phyloP scores from a whole-genome alignment of 164 flowering plant species.

The Umbellularia californica region DNA sequence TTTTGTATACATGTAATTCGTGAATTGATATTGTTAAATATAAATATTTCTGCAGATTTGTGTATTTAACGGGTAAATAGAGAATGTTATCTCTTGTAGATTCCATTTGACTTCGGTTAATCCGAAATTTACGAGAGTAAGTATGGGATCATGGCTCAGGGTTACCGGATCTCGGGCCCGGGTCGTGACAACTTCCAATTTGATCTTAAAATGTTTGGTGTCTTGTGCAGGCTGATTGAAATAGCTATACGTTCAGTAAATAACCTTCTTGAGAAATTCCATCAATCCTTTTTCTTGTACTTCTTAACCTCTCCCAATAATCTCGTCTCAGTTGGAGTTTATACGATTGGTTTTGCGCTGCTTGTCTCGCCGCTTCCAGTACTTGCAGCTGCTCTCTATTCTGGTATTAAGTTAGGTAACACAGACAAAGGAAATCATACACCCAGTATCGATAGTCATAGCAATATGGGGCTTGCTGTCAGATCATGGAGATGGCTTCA shows the following conservation, averaged over 20 bases:
- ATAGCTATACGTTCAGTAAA: slow-evolving; percentile 82
- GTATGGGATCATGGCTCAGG: too few relatives aligned
- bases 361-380: slow-evolving; percentile 88
- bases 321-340: slow-evolving; percentile 94
- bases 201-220: not conserved
- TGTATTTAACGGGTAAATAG: too few relatives aligned
- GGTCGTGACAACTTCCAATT: too few relatives aligned
- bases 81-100: too few relatives aligned
- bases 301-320: slow-evolving; percentile 70
- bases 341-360: slow-evolving; percentile 83
- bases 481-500: slow-evolving; percentile 82
- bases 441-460: slow-evolving; percentile 6
- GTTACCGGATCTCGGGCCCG: too few relatives aligned
- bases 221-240: slow-evolving; percentile 75
- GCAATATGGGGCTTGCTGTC: slow-evolving; percentile 13
- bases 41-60: too few relatives aligned
- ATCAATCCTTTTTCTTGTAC: slow-evolving; percentile 93
- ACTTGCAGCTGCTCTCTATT: slow-evolving; percentile 78
- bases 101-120: too few relatives aligned
- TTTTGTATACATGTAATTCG: too few relatives aligned
- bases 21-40: too few relatives aligned
- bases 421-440: slow-evolving; percentile 9
- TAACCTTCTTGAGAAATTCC: slow-evolving; percentile 97
- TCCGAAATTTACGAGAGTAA: too few relatives aligned
- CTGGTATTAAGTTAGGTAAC: slow-evolving; percentile 22